Base-by-base conservation (phyloP, 768 basidiomycete species). In the Hemileccinum impolitum region DNA sequence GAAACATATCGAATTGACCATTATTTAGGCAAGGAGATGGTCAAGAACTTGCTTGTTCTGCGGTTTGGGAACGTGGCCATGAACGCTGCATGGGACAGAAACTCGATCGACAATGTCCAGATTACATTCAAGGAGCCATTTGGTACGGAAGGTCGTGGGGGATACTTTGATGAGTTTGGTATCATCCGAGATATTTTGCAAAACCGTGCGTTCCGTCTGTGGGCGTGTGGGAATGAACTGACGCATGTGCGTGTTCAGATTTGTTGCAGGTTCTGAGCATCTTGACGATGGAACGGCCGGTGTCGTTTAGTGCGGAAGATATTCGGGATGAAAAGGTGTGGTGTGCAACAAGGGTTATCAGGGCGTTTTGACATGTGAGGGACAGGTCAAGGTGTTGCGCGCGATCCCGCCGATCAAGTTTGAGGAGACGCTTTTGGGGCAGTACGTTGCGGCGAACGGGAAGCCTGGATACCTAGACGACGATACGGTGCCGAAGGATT, bases 391-490 rank as follows among this genome's bases (percentile, higher is more conserved):
- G 76, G 92, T 97, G 21, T 79, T 99, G 43, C 87, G 94, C 31
- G 79, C 82, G 40, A 97, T 99, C 61, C 85, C 90, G 43, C 82
- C 94, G 12, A 84, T 98, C 59, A 75, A 80, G 56, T 72, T 70
- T 31, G 70, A 76, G 47, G 94, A 98, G 61, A 85, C 85, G 28
- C 83, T 99, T 41, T 82, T 99, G 45, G 95, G 96, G 10, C 95
- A 99, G 70, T 99, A 99, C 67, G 87, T 90, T 43, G 74, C 76
- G 31, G 86, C 87, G 23, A 83, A 89, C 58, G 90, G 86, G 51
- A 96, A 97, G 70, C 94, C 96, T n/a, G 95, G 95, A n/a, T 98
- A 99, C 69, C 83, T 96, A 50, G 95, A 99, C 55, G 95, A 99
- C 66, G 82, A 87, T 25, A 97, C 92, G 2, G 95, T 98, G 21